Evolutionary conservation across 1,284 basidiomycete species (phyloP), one percentile per base, ranked within the genome.

Genomic region (Baeospora myosura): DNA sequence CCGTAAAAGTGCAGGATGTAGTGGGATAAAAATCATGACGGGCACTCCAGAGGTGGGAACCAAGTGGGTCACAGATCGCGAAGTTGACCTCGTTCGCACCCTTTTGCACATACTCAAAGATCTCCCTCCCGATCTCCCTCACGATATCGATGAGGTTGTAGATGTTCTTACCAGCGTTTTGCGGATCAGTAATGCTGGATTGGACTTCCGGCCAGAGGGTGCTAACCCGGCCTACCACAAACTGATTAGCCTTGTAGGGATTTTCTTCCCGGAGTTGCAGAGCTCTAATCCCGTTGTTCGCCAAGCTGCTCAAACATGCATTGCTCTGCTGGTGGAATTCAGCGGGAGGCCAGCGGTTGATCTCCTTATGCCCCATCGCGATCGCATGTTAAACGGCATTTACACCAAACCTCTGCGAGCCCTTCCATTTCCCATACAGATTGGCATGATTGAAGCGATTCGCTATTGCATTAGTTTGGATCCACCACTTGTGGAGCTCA

Each of bases 341-440:
- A 86, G 78, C 43, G 78, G 78, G 14, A 78, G 79, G 52, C 74
- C 86, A 1, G 75, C 89, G 24, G 73, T 81, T 30, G 90, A 93
- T 28, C 69, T 98, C 17, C 71, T 98, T 36, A 66, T 80, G 52
- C 87, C 89, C 1, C 90, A 94, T 52, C 85, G 91, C 38, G 88
- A 92, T 45, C 83, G 93, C 11, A 81, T 98, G 58, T 71, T 98
- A 38, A 78, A 79, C 14, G 84, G 87, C 1, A 95, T 99, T 54
- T 98, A 91, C 66, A 89, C 88, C 20, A 98, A 98, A 60, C 96
- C 96, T 14, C 73, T 99, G n/a, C 77, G 96, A 42, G 96, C 96
- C 0, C 74, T 99, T 14, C 93, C 94, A 1, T 95, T 98, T 58
- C 77, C 88, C 11, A 91, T 95, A 61, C 96, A 99, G 62, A 97